These are phyloP conservation scores for Odontarrhena argentea DNA, from an alignment of 345 rosid species.

Conservation along the genomic window DNA sequence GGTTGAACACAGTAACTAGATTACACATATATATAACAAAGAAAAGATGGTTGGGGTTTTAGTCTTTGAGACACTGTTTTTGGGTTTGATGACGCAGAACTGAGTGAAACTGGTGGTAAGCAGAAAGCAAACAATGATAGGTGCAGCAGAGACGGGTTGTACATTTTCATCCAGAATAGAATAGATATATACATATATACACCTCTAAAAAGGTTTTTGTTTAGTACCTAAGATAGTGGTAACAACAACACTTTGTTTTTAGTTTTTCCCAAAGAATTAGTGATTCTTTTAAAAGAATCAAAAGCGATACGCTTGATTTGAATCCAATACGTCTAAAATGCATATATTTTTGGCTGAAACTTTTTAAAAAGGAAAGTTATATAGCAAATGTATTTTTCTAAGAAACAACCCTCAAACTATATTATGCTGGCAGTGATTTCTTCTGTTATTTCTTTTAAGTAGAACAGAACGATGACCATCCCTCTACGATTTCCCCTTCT, in stretches of 20 bases:
- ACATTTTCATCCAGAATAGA: neutral
- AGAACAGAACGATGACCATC: neutral
- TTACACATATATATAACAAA: constrained; percentile 12
- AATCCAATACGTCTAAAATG: no score
- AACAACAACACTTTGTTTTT: no score
- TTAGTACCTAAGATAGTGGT: no score
- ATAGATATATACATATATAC: no score
- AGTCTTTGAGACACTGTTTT: constrained; percentile 9
- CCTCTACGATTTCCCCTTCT: constrained; percentile 83
- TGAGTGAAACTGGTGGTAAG: constrained; percentile 8
- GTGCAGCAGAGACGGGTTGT: neutral
- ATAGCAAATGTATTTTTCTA: no score
- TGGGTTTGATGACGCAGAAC: neutral
- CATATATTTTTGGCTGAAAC: no score
- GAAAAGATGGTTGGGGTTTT: constrained; percentile 2
- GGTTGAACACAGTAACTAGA: neutral
- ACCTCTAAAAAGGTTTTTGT: no score
- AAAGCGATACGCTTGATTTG: no score
- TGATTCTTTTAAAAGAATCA: no score
- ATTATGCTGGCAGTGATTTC: constrained; percentile 1
- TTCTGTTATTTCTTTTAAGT: neutral
- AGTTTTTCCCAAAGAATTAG: no score
- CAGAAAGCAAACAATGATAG: neutral
- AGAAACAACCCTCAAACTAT: no score
- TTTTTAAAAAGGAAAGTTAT: no score